phyloP scores from a whole-genome alignment of 2,329 filamentous ascomycete species.

The Mycosphaerella sp. region DNA sequence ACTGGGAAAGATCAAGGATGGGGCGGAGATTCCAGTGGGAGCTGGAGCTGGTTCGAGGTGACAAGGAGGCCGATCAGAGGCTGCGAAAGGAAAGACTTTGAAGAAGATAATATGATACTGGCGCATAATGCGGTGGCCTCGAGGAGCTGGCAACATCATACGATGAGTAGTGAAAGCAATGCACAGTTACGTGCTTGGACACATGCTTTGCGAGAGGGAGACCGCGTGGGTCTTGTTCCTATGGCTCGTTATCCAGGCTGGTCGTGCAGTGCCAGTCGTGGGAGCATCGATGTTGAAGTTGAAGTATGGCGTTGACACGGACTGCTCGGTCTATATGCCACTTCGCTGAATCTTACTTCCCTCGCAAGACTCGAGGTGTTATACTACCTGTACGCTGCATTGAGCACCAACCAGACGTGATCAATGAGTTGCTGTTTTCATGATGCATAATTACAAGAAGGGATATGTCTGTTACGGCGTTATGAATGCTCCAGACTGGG shows the following conservation, averaged over 20 bases:
- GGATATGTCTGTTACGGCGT: too few species aligned
- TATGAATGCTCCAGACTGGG: too few species aligned
- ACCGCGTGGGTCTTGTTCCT: constrained; percentile 14
- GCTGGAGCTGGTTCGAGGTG: constrained; percentile 20
- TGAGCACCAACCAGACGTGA: too few species aligned
- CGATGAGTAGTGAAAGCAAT: constrained; percentile 3
- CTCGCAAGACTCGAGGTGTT: too few species aligned
- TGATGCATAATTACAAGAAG: too few species aligned
- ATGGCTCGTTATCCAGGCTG: constrained; percentile 19
- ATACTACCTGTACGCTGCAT: too few species aligned
- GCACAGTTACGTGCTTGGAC: constrained; percentile 10
- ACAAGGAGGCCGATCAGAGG: constrained; percentile 1
- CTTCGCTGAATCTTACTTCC: too few species aligned
- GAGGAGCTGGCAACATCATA: constrained; percentile 10
- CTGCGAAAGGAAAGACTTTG: not conserved
- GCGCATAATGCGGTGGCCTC: constrained; percentile 10
- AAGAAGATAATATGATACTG: constrained; percentile 1
- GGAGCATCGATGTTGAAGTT: constrained; percentile 18
- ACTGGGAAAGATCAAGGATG: constrained; percentile 19
- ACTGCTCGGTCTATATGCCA: too few species aligned
- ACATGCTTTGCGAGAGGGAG: constrained; percentile 10
- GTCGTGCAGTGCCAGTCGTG: constrained; percentile 13
- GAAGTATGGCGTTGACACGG: constrained; percentile 21
- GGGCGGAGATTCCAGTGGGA: constrained; percentile 7
- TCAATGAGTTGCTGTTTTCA: too few species aligned